Conservation (phyloP, 768 basidiomycete species). For the Tulasnella sp. region DNA sequence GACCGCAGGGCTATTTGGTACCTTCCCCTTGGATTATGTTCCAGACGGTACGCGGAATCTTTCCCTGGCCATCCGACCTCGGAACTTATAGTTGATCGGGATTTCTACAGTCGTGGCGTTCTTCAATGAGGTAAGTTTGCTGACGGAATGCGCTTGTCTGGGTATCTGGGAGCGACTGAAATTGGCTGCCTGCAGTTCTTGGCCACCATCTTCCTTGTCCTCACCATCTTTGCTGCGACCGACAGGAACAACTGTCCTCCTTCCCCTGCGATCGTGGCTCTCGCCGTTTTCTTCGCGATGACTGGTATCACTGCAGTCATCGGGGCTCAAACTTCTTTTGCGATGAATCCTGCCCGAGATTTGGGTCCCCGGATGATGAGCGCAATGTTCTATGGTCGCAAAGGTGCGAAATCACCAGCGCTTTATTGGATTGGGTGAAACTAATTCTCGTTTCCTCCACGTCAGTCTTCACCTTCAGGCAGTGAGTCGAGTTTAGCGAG, state of each 20-base stretch:
- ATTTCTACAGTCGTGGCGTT: conserved; percentile 35
- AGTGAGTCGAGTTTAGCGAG: background rate
- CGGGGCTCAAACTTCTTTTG: conserved; percentile 59
- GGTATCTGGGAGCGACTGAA: background rate
- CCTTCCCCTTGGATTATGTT: conserved; percentile 37
- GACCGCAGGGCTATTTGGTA: conserved; percentile 52
- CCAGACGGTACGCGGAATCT: conserved; percentile 34
- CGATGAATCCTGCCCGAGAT: conserved; percentile 66
- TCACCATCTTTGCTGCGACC: conserved; percentile 46
- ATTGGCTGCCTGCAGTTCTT: conserved; percentile 39
- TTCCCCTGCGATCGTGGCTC: conserved; percentile 44
- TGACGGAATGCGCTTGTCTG: background rate
- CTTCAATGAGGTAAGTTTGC: conserved; percentile 29
- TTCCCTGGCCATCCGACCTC: background rate
- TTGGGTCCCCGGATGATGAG: conserved; percentile 61
- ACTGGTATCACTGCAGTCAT: conserved; percentile 52
- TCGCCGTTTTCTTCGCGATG: conserved; percentile 48
- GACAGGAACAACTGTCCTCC: conserved; percentile 47
- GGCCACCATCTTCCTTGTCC: conserved; percentile 45
- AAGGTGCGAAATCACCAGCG: conserved; percentile 35
- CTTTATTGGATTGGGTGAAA: background rate
- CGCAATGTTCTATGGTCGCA: conserved; percentile 43
- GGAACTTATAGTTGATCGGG: background rate
- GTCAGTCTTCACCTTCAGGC: background rate
- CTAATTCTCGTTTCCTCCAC: too few species aligned